Conservation (phyloP, 2,329 filamentous ascomycete species). For the Neonectria magnoliae region DNA sequence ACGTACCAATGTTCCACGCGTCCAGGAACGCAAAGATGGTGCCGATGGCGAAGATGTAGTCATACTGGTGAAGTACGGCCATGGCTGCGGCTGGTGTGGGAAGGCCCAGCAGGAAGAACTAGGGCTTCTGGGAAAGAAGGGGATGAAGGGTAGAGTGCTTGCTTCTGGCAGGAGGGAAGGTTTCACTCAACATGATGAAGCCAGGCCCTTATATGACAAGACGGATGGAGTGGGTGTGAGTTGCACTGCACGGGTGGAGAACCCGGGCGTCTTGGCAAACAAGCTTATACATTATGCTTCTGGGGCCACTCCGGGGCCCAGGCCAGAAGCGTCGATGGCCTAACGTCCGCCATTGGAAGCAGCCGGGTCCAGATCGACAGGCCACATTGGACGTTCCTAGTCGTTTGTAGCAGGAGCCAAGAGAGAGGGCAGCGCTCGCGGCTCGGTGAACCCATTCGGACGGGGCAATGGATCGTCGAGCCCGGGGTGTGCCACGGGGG, state of each 20-base stretch:
- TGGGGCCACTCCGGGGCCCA: conserved; percentile 15
- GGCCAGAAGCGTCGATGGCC: neutral
- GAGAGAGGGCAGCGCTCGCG: neutral
- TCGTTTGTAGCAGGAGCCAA: conserved; percentile 9
- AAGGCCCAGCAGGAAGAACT: neutral
- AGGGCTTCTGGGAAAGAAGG: conserved; percentile 28
- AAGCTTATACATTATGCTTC: conserved; percentile 44
- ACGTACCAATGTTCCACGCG: conserved; percentile 70
- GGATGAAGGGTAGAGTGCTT: conserved; percentile 17
- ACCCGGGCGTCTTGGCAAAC: conserved; percentile 35
- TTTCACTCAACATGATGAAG: conserved; percentile 7
- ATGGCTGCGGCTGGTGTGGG: conserved; percentile 15
- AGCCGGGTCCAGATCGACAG: neutral
- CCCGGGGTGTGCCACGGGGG: neutral
- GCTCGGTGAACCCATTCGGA: conserved; percentile 33
- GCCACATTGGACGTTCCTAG: neutral
- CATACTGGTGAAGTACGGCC: conserved; percentile 59
- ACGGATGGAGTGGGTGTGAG: neutral
- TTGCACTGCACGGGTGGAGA: conserved; percentile 11
- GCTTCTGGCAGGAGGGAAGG: neutral
- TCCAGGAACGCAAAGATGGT: conserved; percentile 72
- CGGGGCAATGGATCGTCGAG: conserved; percentile 13
- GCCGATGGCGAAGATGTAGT: conserved; percentile 72
- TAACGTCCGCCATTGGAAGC: neutral
- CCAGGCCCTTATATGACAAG: conserved; percentile 36